Evolutionary conservation across 1,139 yeast genomes (phyloP).

Genomic region (Suhomyces choctaworum): DNA sequence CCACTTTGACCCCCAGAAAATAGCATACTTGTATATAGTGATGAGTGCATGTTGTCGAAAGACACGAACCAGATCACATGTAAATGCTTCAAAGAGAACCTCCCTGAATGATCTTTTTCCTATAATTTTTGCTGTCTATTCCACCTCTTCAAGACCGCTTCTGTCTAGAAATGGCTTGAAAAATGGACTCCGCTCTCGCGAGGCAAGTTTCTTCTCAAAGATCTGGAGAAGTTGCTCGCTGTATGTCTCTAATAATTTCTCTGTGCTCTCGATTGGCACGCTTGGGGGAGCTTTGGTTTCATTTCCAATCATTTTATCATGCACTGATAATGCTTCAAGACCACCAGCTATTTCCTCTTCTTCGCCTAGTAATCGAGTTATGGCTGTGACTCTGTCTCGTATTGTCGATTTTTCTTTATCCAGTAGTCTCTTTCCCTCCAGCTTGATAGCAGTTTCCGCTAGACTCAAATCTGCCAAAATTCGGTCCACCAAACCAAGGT

Average conservation of each 20-base stretch:
- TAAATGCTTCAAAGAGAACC: too few species aligned
- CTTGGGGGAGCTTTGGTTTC: neutral
- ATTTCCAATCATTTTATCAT: neutral
- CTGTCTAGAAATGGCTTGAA: slow-evolving; percentile 2
- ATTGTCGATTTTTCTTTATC: slow-evolving; percentile 1
- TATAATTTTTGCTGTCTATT: neutral
- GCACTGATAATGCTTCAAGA: neutral
- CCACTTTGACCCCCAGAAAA: slow-evolving; percentile 35
- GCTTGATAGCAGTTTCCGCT: slow-evolving; percentile 1
- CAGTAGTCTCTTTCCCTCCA: slow-evolving; percentile 1
- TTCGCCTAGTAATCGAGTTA: slow-evolving; percentile 2
- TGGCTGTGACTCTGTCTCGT: neutral
- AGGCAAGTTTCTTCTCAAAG: slow-evolving; percentile 21
- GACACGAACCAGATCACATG: too few species aligned
- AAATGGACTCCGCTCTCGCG: slow-evolving; percentile 3
- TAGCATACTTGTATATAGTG: slow-evolving; percentile 11
- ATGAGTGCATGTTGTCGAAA: neutral
- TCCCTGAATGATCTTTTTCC: too few species aligned
- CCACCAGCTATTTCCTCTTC: neutral
- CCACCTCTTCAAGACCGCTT: slow-evolving; percentile 1
- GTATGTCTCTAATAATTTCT: slow-evolving; percentile 29
- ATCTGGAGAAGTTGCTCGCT: slow-evolving; percentile 33
- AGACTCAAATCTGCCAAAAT: slow-evolving; percentile 1
- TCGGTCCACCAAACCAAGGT: neutral
- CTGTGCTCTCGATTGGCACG: too few species aligned